Evolutionary conservation across 2,329 filamentous ascomycete genomes (phyloP).

Genomic region (Epicoccum nigrum): DNA sequence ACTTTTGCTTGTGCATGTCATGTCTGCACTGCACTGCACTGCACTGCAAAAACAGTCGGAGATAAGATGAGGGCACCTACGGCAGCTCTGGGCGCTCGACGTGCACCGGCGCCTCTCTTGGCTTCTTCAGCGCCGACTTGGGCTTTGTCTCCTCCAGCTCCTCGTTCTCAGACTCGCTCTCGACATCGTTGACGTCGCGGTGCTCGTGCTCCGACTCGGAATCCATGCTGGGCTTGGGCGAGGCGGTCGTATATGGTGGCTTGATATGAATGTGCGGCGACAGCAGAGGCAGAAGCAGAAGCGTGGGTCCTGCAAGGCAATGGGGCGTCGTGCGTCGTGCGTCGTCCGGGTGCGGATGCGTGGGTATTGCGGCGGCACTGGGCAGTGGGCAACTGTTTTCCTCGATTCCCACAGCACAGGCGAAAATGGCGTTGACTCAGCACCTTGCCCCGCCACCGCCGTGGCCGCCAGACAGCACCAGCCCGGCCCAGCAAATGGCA

Average conservation of each 20-base stretch:
- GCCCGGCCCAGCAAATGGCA: not conserved
- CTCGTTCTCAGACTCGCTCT: constrained; percentile 67
- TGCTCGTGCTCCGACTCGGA: constrained; percentile 50
- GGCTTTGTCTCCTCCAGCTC: constrained; percentile 66
- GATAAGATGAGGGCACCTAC: constrained; percentile 32
- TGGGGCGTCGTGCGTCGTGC: too few species aligned
- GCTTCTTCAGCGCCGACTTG: constrained; percentile 89
- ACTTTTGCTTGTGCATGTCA: not conserved
- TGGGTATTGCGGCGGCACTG: not conserved
- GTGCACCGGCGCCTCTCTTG: constrained; percentile 61
- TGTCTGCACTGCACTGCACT: too few species aligned
- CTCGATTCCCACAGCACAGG: constrained; percentile 41
- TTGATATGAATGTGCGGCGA: too few species aligned
- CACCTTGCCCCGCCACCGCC: constrained; percentile 36
- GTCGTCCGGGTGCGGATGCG: not conserved
- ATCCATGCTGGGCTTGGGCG: constrained; percentile 47
- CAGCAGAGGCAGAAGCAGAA: not conserved
- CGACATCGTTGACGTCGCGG: constrained; percentile 41
- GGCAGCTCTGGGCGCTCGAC: constrained; percentile 72
- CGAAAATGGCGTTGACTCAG: constrained; percentile 44
- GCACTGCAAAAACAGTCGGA: too few species aligned
- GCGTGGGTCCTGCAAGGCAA: constrained; percentile 3
- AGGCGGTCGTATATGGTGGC: too few species aligned
- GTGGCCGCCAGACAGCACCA: constrained; percentile 21
- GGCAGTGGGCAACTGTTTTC: constrained; percentile 16